Evolutionary conservation across 2,329 filamentous ascomycete species (phyloP).

Genomic region (Kalmusia sp.): DNA sequence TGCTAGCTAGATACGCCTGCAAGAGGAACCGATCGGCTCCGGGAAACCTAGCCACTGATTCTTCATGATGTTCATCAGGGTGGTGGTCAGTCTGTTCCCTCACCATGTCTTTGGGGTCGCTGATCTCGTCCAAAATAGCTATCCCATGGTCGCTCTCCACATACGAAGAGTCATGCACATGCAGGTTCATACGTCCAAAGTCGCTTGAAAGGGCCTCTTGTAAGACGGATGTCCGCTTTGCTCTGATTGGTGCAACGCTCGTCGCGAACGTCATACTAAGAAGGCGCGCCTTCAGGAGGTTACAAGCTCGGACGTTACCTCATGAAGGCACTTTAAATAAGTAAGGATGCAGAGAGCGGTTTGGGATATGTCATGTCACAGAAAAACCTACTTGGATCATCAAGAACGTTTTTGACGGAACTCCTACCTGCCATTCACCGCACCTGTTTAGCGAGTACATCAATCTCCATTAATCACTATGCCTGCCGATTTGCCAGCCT

Average conservation of each 20-base stretch:
- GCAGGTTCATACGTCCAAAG: conserved; percentile 4
- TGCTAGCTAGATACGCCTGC: conserved; percentile 2
- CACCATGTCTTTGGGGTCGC: conserved; percentile 30
- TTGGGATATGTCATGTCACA: too few species aligned
- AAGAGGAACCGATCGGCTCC: conserved; percentile 3
- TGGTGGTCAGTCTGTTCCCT: conserved; percentile 25
- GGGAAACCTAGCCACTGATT: neutral
- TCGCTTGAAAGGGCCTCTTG: neutral
- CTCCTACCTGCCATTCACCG: too few species aligned
- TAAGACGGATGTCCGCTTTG: conserved; percentile 14
- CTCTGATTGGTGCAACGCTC: conserved; percentile 10
- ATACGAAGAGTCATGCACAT: conserved; percentile 6
- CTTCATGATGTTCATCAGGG: neutral
- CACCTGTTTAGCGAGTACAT: too few species aligned
- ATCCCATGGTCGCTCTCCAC: conserved; percentile 24
- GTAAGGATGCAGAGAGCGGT: too few species aligned
- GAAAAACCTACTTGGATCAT: too few species aligned
- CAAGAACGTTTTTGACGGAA: too few species aligned
- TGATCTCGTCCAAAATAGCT: conserved; percentile 24
- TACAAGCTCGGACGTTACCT: too few species aligned
- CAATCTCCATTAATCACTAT: neutral
- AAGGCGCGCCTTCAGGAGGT: too few species aligned
- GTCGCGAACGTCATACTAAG: too few species aligned
- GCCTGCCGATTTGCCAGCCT: conserved; percentile 2
- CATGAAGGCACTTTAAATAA: too few species aligned